Base-by-base conservation (phyloP, 2,329 filamentous ascomycete genomes). In the Zymoseptoria pseudotritici region DNA sequence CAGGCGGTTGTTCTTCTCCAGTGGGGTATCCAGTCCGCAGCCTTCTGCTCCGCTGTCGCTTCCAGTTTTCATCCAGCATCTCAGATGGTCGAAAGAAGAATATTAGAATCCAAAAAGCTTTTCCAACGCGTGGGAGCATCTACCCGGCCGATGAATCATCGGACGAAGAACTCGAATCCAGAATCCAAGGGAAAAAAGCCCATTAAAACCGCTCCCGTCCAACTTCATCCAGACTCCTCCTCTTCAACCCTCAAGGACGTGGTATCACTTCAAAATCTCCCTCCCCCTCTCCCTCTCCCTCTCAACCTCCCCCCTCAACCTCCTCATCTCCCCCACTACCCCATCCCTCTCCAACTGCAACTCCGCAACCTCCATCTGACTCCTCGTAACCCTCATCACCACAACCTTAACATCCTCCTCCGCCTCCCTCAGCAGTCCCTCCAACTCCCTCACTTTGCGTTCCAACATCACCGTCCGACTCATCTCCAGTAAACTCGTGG, bases 371-470 rank as follows among this genome's bases (percentile, higher is more conserved):
- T 92, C 88, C 67, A 92, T 89, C 77, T 94, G 90, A 9, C 89
- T 89, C 67, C 81, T 80, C 75, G 90, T 93, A 86, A 95, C 93
- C 64, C 88, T 82, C 61, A 86, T 81, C 7, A 95, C 88, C 7
- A 94, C 90, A 73, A 90, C 86, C 71, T 90, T 85, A 88, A 94
- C 93, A 76, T 93, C 89, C 55, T 79, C 78, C 69, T 94, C 90
- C 17, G 90, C 88, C 65, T 90, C 84, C 4, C 82, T 76, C 11
- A 95, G 80, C 17, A 92, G 88, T 68, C 85, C 86, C 78, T 99
- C 94, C 2, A 99, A 84, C 75, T 96, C 91, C 59, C 85, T 79
- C 7, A 97, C 90, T 62, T 88, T 86, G 61, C 85, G 83, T 72
- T 91, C 89, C 36, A 99, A 84, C 60, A 83, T 80, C 62, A 89